A percentile compares a stretch with the other conserved stretches of the same genome.
Evolutionary conservation across 345 rosid species (phyloP).

Genomic region (Brassica rapa): DNA sequence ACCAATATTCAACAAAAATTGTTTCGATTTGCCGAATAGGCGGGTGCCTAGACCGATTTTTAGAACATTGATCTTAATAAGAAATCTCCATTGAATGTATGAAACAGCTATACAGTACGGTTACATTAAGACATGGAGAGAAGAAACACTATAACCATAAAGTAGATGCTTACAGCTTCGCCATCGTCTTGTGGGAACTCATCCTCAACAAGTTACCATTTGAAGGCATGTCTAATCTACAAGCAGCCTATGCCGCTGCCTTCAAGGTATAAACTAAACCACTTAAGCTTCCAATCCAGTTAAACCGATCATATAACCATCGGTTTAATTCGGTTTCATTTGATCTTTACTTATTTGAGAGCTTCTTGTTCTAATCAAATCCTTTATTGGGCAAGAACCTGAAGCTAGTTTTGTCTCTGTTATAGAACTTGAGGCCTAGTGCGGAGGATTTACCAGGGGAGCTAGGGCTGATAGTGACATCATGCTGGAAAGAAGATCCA

Average conservation of each 20-base stretch:
- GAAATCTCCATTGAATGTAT: conserved; percentile 3
- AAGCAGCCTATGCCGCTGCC: conserved; percentile 99
- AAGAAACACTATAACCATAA: conserved; percentile 95
- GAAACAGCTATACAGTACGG: conserved; percentile 91
- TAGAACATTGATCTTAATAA: neutral
- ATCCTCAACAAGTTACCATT: conserved; percentile 93
- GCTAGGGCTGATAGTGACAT: conserved; percentile 70
- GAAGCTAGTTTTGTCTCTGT: neutral
- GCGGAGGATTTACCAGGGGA: conserved; percentile 81
- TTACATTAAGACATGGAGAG: conserved; percentile 94
- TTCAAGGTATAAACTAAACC: conserved; percentile 60
- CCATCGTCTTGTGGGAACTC: conserved; percentile 98
- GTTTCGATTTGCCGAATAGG: no score
- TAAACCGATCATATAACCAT: neutral
- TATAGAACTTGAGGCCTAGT: conserved; percentile 86
- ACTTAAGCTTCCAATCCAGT: neutral
- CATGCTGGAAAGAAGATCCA: conserved; percentile 99
- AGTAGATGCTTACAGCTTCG: conserved; percentile 96
- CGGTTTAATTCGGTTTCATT: neutral
- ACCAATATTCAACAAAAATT: no score
- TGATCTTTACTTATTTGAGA: neutral
- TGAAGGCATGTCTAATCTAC: conserved; percentile 99
- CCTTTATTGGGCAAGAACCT: neutral
- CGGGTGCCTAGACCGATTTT: no score
- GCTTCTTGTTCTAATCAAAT: neutral